Evolutionary conservation across 2,329 filamentous ascomycete genomes (phyloP), one percentile per base, ranked within the genome.

Genomic region (Periconia sp.): DNA sequence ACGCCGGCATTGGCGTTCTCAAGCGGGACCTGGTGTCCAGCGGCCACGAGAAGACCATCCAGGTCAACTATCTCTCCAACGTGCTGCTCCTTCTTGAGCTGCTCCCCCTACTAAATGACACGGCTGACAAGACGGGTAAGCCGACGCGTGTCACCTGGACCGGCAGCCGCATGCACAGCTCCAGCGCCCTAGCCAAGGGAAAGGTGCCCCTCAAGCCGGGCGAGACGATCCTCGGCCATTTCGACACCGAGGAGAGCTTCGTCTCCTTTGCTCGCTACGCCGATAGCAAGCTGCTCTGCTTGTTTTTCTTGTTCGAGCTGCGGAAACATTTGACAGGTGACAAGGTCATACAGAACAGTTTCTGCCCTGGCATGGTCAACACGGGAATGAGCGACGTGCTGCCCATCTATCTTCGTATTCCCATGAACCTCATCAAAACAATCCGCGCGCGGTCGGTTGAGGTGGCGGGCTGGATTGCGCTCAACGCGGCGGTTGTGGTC

Each of bases 31-130:
- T 43, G 12, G 44, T 30, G 7, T n/a, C 15, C 1, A 53, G 58
- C 36, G 63, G 59, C 12, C 61, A 52, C 44, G 64, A 68, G 43
- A 28, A 33, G 29, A 74, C 67, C 0, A 46, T 83, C 10, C 78
- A 82, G 56, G 75, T 81, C 44, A 82, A 83, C 54, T 68, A 75
- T 4, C 31, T 8, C 76, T 25, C 29, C 13, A 32, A 33, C 18
- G 30, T 40, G 10, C 22, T 40, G 9, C 28, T 40, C 15, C 8
- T 71, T 0, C 38, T 81, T 3, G 57, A 80, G 3, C 61, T 83
- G 16, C 62, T 66, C 7, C 63, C 63, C 4, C 6, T 36, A n/a
- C 19, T 43, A 1, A 36, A n/a, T 5, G 15, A 17, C 13, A 36
- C 36, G 16, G 36, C 36, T 11, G 25, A 30, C 13, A 39, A 30